Base-by-base conservation (phyloP, 139 green algal genomes). In the Eudorina sp. region DNA sequence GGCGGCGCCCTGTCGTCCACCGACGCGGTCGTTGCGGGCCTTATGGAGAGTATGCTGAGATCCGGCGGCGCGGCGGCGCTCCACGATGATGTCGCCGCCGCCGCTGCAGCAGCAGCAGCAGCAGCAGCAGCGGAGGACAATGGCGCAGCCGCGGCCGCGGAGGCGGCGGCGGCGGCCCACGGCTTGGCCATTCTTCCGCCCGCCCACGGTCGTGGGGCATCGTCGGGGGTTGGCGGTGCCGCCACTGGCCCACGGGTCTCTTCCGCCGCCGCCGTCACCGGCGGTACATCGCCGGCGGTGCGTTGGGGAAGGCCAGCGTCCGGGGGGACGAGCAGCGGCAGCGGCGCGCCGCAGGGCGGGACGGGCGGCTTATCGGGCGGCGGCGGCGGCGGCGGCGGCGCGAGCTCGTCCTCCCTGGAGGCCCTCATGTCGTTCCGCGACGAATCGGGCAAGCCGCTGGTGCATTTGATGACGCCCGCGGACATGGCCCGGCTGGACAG, bases 41-140 rank as follows among this genome's bases (percentile, higher is more conserved):
- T 87, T 27, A 87, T 87, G 81, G 81, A 87, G 43, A 78, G 60
- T 19, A 45, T 87, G 19, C 81, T 87, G 14, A 62, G 81, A 4
- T 79, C 62, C 31, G 81, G 81, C 3, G 81, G 62, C 1, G 66
- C 81, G 6, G 43, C 81, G 64, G 62, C 64, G 45, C 45, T 78
- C 2, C 21, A 77, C 7, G 81, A 87, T 0, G 81, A 51, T 29
- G 77, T 21, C 41, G 31, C 5, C 62, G 45, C 40, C n/a, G 80
- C 41, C 36, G 75, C 1, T 34, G 70, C 70, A 34, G 41, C 16
- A 8, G 68, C 38, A 11, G 36, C 9, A 13, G 68, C 13, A 58
- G 51, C 13, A 58, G 5, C 27, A 27, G 9, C 25, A n/a, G 19
- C 31, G n/a, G 64, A 2, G 43, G n/a, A 23, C 43, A 43, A 40